Conservation (phyloP, 139 green algal genomes). For the Micractinium sp. region DNA sequence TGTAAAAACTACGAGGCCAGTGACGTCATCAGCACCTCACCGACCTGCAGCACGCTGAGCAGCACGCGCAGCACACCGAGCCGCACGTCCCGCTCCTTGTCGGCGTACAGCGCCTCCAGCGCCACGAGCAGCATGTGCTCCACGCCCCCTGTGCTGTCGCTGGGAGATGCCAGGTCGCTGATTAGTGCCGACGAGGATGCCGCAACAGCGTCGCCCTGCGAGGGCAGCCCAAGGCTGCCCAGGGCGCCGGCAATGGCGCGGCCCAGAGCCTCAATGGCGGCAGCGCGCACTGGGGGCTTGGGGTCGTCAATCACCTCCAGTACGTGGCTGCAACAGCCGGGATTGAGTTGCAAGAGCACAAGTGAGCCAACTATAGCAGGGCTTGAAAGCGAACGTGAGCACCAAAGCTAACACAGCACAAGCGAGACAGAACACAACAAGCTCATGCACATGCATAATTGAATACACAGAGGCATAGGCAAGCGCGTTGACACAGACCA, state of each 20-base stretch:
- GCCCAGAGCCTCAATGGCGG: conserved; percentile 75
- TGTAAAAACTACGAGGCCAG: too few species aligned
- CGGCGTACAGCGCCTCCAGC: conserved; percentile 71
- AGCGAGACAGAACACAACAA: neutral
- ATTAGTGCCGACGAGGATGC: neutral
- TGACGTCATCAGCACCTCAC: neutral
- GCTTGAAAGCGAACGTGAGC: neutral
- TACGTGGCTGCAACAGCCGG: conserved; percentile 55
- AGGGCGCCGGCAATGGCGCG: conserved; percentile 68
- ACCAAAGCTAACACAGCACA: neutral
- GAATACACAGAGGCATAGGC: neutral
- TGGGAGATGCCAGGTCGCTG: neutral
- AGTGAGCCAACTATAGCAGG: neutral
- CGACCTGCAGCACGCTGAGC: conserved; percentile 74
- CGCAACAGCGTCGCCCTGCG: neutral
- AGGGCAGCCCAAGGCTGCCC: conserved; percentile 11
- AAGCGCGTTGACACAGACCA: too few species aligned
- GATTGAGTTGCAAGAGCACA: neutral
- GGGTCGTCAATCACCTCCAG: conserved; percentile 69
- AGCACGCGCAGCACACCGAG: conserved; percentile 74
- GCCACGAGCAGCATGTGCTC: conserved; percentile 86
- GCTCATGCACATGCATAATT: neutral
- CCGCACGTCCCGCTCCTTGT: conserved; percentile 70
- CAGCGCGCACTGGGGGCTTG: conserved; percentile 52
- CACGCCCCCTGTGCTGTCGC: conserved; percentile 49